phyloP scores from a whole-genome alignment of 78 protist genomes.

The Dictyostelium intermedium region DNA sequence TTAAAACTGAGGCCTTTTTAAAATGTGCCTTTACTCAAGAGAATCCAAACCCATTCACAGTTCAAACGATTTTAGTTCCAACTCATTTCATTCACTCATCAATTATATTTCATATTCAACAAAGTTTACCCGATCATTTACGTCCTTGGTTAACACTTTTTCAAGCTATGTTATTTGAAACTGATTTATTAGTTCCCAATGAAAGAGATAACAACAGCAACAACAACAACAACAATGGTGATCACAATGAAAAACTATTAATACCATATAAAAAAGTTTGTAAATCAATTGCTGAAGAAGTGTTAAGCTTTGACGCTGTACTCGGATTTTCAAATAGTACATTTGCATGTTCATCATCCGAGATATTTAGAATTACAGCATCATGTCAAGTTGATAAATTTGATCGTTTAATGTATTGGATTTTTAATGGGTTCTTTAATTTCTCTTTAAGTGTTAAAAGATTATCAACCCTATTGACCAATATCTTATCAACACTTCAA shows the following conservation, averaged over 20 bases:
- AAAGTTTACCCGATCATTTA: constrained; percentile 11
- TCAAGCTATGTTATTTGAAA: background rate
- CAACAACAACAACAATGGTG: background rate
- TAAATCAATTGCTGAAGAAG: background rate
- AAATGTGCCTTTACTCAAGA: background rate
- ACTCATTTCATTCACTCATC: constrained; percentile 5
- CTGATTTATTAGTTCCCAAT: background rate
- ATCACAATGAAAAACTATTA: background rate
- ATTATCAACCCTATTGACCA: background rate
- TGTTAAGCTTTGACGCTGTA: background rate
- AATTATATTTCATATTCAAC: background rate
- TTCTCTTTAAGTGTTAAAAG: background rate
- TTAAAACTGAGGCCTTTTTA: background rate
- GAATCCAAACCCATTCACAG: constrained; percentile 19
- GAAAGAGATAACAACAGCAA: background rate
- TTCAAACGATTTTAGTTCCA: constrained; percentile 16
- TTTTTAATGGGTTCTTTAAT: background rate
- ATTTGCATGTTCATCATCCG: background rate
- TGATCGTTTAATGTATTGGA: constrained; percentile 15
- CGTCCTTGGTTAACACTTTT: constrained; percentile 28
- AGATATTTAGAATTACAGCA: constrained; percentile 11
- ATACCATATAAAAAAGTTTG: constrained; percentile 31
- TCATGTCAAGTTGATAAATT: background rate
- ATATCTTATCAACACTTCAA: background rate
- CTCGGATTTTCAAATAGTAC: background rate